Base-by-base conservation (phyloP, 331 rosid genomes). In the Acacia concinna region DNA sequence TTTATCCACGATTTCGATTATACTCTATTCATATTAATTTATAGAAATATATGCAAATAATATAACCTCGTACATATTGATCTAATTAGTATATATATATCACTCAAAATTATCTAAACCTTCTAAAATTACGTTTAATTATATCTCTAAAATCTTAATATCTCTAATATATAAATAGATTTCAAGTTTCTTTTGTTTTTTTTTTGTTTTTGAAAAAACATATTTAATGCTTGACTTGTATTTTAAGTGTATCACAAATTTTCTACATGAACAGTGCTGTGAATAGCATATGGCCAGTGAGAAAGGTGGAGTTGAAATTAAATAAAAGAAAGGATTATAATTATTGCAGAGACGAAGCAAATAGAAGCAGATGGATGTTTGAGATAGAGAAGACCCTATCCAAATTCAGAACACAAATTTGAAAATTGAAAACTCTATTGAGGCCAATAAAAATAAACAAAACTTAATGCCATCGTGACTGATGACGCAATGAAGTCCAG, bases 401-500 rank as follows among this genome's bases (percentile, higher is more conserved):
- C 35, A 60, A 60, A 28, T 59, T 25, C 35, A 13, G 37, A 32
- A 30, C 8, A 23, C 69, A 63, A 62, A 28, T 62, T 30, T 18
- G 62, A 60, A 70, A 63, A 64, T 14, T 20, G 1, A 63, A 32
- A 64, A 49, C 57, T 49, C 23, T 62, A 12, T 57, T 6, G 23
- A 15, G 15, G 5, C 40, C 23, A 30, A 62, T 62, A 59, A 21
- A 21, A 51, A 51, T 5, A 20, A 56, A 51, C 11, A 8, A 52
- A 46, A 4, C 18, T 6, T 52, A 56, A 56, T 12, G 37, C 40
- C 23, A n/a, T 63, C 1, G 40, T 64, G 43, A 64, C 27, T 18
- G 78, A 73, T 90, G 93, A 90, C 87, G 94, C 81, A 85, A 82
- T 23, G 90, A 85, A 79, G 41, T 78, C 38, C 70, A 88, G 94